These are phyloP conservation scores for Aspergillus ostianus DNA, from an alignment of 495 filamentous ascomycete genomes.

Conservation along the genomic window DNA sequence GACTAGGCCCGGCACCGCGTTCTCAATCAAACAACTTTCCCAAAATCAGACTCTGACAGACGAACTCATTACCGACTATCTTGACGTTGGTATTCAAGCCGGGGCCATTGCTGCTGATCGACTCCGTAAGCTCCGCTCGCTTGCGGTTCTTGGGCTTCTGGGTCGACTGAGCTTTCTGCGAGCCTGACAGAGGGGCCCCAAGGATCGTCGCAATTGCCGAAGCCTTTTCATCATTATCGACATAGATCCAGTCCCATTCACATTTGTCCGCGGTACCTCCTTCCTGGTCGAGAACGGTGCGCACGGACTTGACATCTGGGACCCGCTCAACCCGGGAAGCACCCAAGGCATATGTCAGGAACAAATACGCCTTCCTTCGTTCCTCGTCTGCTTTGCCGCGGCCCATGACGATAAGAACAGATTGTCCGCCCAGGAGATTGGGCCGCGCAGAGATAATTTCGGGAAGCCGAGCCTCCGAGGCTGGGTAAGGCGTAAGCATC, in stretches of 20 bases:
- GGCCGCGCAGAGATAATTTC: constrained; percentile 56
- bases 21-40: constrained; percentile 70
- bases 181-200: constrained; percentile 12
- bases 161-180: constrained; percentile 14
- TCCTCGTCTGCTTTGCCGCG: constrained; percentile 63
- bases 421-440: constrained; percentile 62
- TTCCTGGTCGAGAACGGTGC: constrained; percentile 52
- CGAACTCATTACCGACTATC: constrained; percentile 78
- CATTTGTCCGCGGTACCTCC: constrained; percentile 27
- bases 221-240: constrained; percentile 59
- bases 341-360: constrained; percentile 77
- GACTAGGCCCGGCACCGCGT: constrained; percentile 7
- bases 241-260: constrained; percentile 79
- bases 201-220: constrained; percentile 47
- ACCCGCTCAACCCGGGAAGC: constrained; percentile 64
- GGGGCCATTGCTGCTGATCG: constrained; percentile 25
- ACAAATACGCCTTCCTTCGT: constrained; percentile 57
- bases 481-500: constrained; percentile 56
- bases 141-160: constrained; percentile 47
- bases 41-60: constrained; percentile 91
- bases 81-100: constrained; percentile 48
- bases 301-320: constrained; percentile 58
- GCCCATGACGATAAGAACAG: constrained; percentile 73
- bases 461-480: constrained; percentile 53
- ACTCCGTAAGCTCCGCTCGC: constrained; percentile 49